Evolutionary conservation across 129 eudicot species (phyloP).

Genomic region (Lactuca saligna): DNA sequence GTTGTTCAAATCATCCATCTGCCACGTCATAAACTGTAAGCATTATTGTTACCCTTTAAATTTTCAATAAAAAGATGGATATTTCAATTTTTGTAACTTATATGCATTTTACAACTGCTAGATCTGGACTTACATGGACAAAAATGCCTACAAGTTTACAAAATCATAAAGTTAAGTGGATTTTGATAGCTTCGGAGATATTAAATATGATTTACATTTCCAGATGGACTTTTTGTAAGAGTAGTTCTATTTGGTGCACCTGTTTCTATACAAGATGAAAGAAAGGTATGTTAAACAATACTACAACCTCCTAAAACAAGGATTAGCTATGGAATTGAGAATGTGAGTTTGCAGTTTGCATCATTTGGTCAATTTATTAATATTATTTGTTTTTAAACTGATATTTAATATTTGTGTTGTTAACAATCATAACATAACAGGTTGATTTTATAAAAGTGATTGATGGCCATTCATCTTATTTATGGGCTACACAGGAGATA

Average conservation of each 20-base stretch:
- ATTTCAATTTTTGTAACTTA: no score
- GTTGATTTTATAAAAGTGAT: constrained; percentile 81
- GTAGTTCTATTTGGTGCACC: constrained; percentile 98
- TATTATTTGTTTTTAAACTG: not conserved
- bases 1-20: no score
- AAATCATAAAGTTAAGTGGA: no score
- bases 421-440: constrained; percentile 34
- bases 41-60: no score
- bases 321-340: constrained; percentile 95
- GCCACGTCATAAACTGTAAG: no score
- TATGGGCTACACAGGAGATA: constrained; percentile 79
- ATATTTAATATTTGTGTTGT: not conserved
- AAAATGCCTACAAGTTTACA: constrained; percentile 71
- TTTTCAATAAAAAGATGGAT: no score
- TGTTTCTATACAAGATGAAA: constrained; percentile 70
- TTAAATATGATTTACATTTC: constrained; percentile 8
- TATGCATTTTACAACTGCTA: constrained; percentile 63
- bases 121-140: constrained; percentile 92
- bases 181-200: no score
- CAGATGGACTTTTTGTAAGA: constrained; percentile 88
- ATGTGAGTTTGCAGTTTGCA: constrained; percentile 47
- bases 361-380: not conserved
- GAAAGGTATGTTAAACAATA: constrained; percentile 5
- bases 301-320: constrained; percentile 73
- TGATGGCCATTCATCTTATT: constrained; percentile 89